These are phyloP conservation scores for Heterobasidion parviporum DNA, from an alignment of 1,284 basidiomycete genomes.

Conservation along the genomic window DNA sequence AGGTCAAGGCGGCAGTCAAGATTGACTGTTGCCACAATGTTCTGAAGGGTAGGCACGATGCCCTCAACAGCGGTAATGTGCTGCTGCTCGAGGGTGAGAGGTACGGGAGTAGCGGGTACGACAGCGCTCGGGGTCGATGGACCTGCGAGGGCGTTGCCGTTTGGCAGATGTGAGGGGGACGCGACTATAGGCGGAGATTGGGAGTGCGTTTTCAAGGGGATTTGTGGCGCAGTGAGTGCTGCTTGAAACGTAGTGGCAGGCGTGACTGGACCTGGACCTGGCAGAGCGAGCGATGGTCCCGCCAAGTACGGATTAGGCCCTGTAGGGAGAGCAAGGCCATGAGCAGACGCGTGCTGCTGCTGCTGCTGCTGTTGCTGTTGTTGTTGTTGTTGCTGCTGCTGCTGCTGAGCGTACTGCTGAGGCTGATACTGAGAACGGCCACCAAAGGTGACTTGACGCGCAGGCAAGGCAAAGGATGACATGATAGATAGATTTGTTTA, in stretches of 20 bases:
- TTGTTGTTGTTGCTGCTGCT: constrained; percentile 21
- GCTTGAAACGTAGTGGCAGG: constrained; percentile 15
- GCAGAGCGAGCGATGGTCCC: constrained; percentile 29
- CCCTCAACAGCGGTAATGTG: constrained; percentile 93
- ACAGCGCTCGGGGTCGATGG: constrained; percentile 43
- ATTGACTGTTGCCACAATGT: constrained; percentile 99
- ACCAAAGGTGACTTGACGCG: constrained; percentile 71
- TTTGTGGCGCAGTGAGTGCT: constrained; percentile 17
- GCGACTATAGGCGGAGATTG: constrained; percentile 17
- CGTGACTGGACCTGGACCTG: constrained; percentile 29
- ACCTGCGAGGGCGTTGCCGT: constrained; percentile 30
- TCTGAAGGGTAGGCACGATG: constrained; percentile 92
- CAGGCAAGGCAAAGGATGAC: constrained; percentile 60
- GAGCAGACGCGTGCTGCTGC: constrained; percentile 22
- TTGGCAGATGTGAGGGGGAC: constrained; percentile 16
- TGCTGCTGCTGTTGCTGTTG: constrained; percentile 25
- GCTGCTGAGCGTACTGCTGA: constrained; percentile 17
- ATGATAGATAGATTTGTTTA: constrained; percentile 5
- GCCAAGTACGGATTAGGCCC: constrained; percentile 34
- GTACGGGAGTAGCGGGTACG: constrained; percentile 52
- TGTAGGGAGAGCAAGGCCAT: constrained; percentile 42
- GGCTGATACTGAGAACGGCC: constrained; percentile 37
- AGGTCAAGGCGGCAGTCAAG: constrained; percentile 94
- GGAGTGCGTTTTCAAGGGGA: constrained; percentile 3
- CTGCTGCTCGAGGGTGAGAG: constrained; percentile 78